These are phyloP conservation scores for Carpinus fangiana DNA, from an alignment of 306 rosid genomes.

Conservation along the genomic window DNA sequence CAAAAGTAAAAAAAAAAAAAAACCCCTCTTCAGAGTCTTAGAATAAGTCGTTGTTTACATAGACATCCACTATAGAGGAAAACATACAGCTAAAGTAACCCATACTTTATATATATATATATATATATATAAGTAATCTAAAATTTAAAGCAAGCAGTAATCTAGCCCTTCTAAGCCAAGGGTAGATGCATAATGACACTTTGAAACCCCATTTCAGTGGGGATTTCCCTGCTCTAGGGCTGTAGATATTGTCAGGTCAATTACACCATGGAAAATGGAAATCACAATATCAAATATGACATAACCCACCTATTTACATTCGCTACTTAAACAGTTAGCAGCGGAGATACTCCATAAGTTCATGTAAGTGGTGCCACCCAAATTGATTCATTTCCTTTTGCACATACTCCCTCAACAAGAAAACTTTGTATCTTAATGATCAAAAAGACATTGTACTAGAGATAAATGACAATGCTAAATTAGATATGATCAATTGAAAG, in stretches of 20 bases:
- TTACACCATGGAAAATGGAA: not conserved
- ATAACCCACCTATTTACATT: slow-evolving; percentile 1
- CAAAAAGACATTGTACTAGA: not conserved
- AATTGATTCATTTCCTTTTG: not conserved
- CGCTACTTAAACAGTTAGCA: slow-evolving; percentile 5
- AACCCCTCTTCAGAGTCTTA: not conserved
- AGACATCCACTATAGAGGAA: not conserved
- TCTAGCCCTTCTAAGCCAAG: not conserved
- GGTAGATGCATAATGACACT: not conserved
- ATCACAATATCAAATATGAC: slow-evolving; percentile 10
- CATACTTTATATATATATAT: not conserved
- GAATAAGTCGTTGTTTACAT: not conserved
- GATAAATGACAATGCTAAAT: not conserved
- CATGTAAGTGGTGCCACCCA: not conserved
- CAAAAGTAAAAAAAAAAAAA: not conserved
- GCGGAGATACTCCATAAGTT: not conserved
- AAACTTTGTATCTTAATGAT: not conserved
- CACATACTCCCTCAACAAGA: not conserved
- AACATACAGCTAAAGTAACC: not conserved
- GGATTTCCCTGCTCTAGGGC: not conserved
- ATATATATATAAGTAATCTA: too few relatives aligned
- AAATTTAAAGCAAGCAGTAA: not conserved
- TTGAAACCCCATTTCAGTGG: not conserved
- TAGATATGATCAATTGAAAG: not conserved
- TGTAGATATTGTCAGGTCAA: not conserved